phyloP scores from a whole-genome alignment of 2,329 filamentous ascomycete species.

The Diaporthe citri region DNA sequence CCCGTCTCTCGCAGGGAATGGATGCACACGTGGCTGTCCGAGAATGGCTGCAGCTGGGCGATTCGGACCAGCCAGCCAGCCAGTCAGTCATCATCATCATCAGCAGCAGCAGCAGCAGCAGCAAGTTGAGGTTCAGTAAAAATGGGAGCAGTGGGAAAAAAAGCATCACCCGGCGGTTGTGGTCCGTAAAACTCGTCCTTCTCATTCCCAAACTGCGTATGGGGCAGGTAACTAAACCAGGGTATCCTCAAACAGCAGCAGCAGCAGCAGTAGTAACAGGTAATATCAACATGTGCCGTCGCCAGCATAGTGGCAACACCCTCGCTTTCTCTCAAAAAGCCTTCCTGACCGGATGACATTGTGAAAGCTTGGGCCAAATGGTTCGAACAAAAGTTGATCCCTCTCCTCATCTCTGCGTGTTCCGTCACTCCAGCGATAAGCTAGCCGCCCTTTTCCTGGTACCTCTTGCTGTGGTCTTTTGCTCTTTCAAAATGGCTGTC shows the following conservation, averaged over 20 bases:
- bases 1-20: background rate
- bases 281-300: constrained; percentile 25
- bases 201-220: constrained; percentile 29
- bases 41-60: background rate
- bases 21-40: background rate
- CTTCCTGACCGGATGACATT: background rate
- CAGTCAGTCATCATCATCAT: background rate
- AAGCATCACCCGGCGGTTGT: background rate
- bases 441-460: constrained; percentile 23
- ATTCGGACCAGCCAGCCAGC: background rate
- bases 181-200: constrained; percentile 19
- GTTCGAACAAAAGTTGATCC: constrained; percentile 14
- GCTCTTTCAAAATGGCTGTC: constrained; percentile 9
- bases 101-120: background rate
- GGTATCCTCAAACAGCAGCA: constrained; percentile 34
- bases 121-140: background rate
- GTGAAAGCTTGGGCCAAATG: background rate
- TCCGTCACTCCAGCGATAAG: background rate
- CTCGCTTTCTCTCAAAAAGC: background rate
- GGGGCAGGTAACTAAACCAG: constrained; percentile 29
- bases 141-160: background rate
- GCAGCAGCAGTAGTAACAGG: constrained; percentile 3
- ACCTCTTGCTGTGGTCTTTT: constrained; percentile 12
- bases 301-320: background rate
- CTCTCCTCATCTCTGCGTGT: background rate